Percentiles rank a stretch among this genome's conserved stretches.
Conservation (phyloP, 345 rosid species). For the Cardamine occulta region DNA sequence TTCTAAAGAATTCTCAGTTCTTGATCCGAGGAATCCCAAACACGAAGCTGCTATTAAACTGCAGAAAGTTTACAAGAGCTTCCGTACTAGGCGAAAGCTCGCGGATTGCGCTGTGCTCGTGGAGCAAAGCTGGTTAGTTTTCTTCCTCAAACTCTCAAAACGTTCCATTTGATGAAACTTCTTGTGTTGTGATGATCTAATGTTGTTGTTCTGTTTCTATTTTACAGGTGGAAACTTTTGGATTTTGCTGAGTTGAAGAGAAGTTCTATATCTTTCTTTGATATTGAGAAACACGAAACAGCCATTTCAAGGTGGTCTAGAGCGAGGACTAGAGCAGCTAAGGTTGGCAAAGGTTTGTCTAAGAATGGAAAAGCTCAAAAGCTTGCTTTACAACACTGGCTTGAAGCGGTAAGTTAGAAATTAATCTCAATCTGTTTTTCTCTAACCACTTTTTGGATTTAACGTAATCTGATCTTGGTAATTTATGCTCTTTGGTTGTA, state of each 20-base stretch:
- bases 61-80: constrained; percentile 94
- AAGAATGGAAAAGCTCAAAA: constrained; percentile 86
- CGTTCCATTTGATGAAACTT: not conserved
- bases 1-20: constrained; percentile 40
- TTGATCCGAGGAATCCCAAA: constrained; percentile 62
- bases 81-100: constrained; percentile 88
- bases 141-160: not conserved
- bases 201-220: constrained; percentile 2
- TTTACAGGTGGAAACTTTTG: constrained; percentile 82
- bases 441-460: not conserved
- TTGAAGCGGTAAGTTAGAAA: constrained; percentile 85
- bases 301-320: constrained; percentile 97
- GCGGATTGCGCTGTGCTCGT: constrained; percentile 95
- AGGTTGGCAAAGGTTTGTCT: constrained; percentile 94
- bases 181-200: constrained; percentile 35
- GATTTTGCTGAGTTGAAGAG: constrained; percentile 87
- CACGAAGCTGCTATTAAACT: constrained; percentile 84
- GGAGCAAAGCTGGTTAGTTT: constrained; percentile 81
- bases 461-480: constrained; percentile 27
- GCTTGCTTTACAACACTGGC: constrained; percentile 92
- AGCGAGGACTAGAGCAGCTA: constrained; percentile 93
- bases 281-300: constrained; percentile 86
- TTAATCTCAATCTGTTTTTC: not conserved
- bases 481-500: constrained; percentile 13
- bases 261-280: constrained; percentile 90